phyloP scores from a whole-genome alignment of 495 filamentous ascomycete species.

The Penicillium lagena region DNA sequence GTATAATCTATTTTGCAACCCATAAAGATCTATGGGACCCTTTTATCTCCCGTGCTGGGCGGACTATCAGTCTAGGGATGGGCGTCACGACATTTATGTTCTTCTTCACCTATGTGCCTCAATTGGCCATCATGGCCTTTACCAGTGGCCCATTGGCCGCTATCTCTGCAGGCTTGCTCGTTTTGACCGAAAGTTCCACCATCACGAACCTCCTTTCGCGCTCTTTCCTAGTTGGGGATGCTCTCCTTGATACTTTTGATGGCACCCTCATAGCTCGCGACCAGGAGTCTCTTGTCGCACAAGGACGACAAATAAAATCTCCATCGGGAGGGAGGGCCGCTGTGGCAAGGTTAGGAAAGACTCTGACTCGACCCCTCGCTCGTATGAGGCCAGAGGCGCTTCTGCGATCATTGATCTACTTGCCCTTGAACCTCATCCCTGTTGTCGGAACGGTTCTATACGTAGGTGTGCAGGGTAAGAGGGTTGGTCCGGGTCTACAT shows the following conservation, averaged over 20 bases:
- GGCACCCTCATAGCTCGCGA: slow-evolving; percentile 59
- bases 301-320: slow-evolving; percentile 65
- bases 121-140: slow-evolving; percentile 69
- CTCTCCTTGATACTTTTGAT: slow-evolving; percentile 87
- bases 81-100: slow-evolving; percentile 77
- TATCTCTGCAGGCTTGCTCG: slow-evolving; percentile 67
- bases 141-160: slow-evolving; percentile 77
- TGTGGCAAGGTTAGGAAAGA: slow-evolving; percentile 66
- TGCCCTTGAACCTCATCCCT: slow-evolving; percentile 92
- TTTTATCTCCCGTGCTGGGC: slow-evolving; percentile 58
- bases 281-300: slow-evolving; percentile 52
- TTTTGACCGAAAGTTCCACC: slow-evolving; percentile 75
- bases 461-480: slow-evolving; percentile 65
- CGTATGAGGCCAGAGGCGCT: slow-evolving; percentile 59
- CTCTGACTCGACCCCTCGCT: slow-evolving; percentile 62
- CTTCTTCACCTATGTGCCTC: slow-evolving; percentile 83
- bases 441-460: slow-evolving; percentile 80
- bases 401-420: slow-evolving; percentile 63
- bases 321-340: slow-evolving; percentile 28
- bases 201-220: slow-evolving; percentile 69
- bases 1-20: slow-evolving; percentile 68
- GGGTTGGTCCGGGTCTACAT: slow-evolving; percentile 46
- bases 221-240: slow-evolving; percentile 70
- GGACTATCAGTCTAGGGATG: slow-evolving; percentile 63
- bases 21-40: slow-evolving; percentile 51